phyloP scores from a whole-genome alignment of 2,329 filamentous ascomycete species.

The Allantophomopsis cytisporea region DNA sequence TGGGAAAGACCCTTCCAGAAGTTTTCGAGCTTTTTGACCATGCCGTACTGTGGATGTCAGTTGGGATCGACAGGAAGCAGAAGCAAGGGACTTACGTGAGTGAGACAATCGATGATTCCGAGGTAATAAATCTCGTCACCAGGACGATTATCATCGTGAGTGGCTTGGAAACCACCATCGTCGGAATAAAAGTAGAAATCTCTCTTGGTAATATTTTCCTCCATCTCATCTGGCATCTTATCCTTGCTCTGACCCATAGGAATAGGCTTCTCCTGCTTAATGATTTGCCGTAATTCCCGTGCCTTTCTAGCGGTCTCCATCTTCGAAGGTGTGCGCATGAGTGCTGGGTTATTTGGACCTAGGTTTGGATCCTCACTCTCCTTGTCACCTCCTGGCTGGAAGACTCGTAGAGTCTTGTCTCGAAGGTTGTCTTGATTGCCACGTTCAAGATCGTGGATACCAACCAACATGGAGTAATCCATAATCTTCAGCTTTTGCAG shows the following conservation, averaged over 20 bases:
- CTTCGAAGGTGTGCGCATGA: constrained; percentile 86
- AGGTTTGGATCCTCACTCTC: constrained; percentile 32
- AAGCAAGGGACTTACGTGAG: constrained; percentile 55
- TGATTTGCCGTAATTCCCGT: constrained; percentile 78
- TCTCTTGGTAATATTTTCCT: constrained; percentile 55
- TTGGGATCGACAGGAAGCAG: background rate
- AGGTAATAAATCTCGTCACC: constrained; percentile 96
- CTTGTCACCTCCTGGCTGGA: constrained; percentile 69
- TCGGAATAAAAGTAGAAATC: constrained; percentile 83
- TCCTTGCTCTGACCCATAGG: constrained; percentile 73
- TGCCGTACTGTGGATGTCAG: constrained; percentile 55
- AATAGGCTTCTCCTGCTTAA: constrained; percentile 86
- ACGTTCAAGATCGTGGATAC: constrained; percentile 79
- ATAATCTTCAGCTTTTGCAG: constrained; percentile 88
- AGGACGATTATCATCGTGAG: constrained; percentile 73
- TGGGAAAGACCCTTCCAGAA: constrained; percentile 90
- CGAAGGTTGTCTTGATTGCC: constrained; percentile 93
- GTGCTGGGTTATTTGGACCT: constrained; percentile 30
- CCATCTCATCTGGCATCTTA: constrained; percentile 82
- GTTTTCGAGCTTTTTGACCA: constrained; percentile 89
- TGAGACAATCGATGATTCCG: constrained; percentile 95
- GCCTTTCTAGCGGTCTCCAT: constrained; percentile 85
- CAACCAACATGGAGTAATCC: constrained; percentile 94
- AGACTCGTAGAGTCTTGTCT: constrained; percentile 82
- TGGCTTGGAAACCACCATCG: constrained; percentile 85